Evolutionary conservation across 306 rosid species (phyloP).

Genomic region (Myrica gale): DNA sequence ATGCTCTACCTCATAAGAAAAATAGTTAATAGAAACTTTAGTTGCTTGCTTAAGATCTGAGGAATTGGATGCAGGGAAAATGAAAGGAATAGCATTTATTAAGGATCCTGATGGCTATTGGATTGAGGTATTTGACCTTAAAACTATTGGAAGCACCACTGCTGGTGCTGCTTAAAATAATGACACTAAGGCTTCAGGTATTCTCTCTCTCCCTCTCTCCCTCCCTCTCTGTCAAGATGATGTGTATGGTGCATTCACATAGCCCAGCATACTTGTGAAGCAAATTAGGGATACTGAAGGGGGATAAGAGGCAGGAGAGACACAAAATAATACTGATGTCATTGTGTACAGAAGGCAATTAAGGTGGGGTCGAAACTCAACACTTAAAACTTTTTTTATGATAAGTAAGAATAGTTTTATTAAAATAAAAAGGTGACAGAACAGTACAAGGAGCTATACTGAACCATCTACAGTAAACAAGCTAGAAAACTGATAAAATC

Average conservation of each 20-base stretch:
- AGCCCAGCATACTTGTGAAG: not conserved
- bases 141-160: slow-evolving; percentile 48
- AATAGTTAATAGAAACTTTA: not conserved
- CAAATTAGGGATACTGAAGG: not conserved
- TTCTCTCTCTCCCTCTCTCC: not conserved
- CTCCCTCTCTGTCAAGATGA: not conserved
- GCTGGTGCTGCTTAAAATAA: slow-evolving; percentile 38
- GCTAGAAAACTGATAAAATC: no score
- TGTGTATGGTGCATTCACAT: not conserved
- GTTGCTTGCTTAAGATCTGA: not conserved
- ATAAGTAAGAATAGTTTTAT: no score
- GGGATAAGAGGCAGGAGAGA: not conserved
- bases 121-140: slow-evolving; percentile 89
- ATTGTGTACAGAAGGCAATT: not conserved
- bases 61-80: slow-evolving; percentile 61
- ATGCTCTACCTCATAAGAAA: not conserved
- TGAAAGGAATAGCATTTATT: slow-evolving; percentile 90
- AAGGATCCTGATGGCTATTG: slow-evolving; percentile 98
- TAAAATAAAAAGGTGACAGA: no score
- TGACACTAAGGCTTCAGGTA: slow-evolving; percentile 32
- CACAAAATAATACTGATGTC: not conserved
- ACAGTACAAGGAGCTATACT: no score
- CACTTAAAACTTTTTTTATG: not conserved
- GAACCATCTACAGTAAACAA: no score
- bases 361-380: not conserved